Conservation (phyloP, 495 filamentous ascomycete species). For the Daldinia concentrica region DNA sequence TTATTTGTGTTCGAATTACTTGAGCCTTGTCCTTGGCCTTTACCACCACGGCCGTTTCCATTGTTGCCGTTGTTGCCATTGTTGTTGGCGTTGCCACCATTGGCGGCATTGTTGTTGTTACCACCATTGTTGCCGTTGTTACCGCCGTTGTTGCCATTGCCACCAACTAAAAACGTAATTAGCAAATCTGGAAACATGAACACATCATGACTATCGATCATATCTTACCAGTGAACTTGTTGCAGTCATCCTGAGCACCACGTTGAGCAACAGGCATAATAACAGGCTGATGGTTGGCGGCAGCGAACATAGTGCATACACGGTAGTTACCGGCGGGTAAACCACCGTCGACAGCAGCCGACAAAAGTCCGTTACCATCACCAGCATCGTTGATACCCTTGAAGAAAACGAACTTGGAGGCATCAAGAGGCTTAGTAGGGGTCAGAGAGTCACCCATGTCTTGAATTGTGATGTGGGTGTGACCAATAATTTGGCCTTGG, state of each 20-base stretch:
- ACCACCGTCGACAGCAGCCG: conserved; percentile 66
- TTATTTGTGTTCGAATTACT: conserved; percentile 39
- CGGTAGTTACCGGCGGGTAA: conserved; percentile 74
- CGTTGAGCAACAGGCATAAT: conserved; percentile 81
- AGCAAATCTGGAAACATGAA: background rate
- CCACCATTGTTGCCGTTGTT: conserved; percentile 21
- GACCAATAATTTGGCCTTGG: conserved; percentile 68
- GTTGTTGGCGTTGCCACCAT: conserved; percentile 19
- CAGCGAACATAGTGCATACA: conserved; percentile 73
- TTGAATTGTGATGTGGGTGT: conserved; percentile 78
- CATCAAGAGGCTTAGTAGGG: conserved; percentile 62
- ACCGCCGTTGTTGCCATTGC: conserved; percentile 32
- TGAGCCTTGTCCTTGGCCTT: conserved; percentile 13
- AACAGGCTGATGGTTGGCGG: conserved; percentile 81
- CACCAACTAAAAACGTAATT: conserved; percentile 39
- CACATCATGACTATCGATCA: background rate
- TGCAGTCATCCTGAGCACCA: conserved; percentile 77
- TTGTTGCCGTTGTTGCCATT: conserved; percentile 19
- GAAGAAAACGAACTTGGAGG: conserved; percentile 74
- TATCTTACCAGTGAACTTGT: conserved; percentile 64
- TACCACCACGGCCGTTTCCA: background rate
- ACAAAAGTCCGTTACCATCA: conserved; percentile 68
- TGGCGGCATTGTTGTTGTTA: conserved; percentile 19
- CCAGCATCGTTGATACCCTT: conserved; percentile 80
- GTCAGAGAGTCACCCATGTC: conserved; percentile 61